These are phyloP conservation scores for Colletotrichum salicis DNA, from an alignment of 2,329 filamentous ascomycete genomes.

Conservation along the genomic window DNA sequence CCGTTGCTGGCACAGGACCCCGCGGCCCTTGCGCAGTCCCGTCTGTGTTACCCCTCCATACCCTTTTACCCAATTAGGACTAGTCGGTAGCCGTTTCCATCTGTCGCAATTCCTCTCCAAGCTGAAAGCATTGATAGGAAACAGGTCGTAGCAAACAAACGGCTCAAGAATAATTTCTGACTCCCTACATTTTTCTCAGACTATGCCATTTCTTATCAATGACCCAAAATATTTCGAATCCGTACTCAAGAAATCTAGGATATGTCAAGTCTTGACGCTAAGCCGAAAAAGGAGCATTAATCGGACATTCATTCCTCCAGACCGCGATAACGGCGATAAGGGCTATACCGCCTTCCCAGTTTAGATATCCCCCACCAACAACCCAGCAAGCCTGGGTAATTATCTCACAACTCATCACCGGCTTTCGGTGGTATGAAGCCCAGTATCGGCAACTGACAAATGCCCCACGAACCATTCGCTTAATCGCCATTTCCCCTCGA, in stretches of 20 bases:
- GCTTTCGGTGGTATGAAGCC: conserved; percentile 19
- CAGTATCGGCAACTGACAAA: conserved; percentile 1
- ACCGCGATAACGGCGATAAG: conserved; percentile 31
- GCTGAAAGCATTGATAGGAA: background rate
- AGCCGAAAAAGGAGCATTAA: background rate
- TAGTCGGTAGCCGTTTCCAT: background rate
- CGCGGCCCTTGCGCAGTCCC: conserved; percentile 29
- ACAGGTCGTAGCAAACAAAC: background rate
- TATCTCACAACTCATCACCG: conserved; percentile 23
- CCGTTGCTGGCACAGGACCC: conserved; percentile 24
- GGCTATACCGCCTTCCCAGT: conserved; percentile 20
- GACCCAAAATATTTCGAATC: background rate
- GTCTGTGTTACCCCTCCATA: conserved; percentile 30
- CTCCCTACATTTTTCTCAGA: background rate
- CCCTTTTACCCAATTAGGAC: conserved; percentile 8
- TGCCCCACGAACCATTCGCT: background rate
- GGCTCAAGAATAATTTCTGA: background rate
- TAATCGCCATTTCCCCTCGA: background rate
- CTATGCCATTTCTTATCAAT: background rate
- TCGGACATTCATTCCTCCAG: conserved; percentile 29
- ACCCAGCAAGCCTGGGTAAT: conserved; percentile 28
- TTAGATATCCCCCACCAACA: conserved; percentile 15
- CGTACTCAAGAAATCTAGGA: background rate
- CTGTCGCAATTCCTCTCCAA: background rate
- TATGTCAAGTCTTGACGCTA: background rate